Percentiles rank a stretch among this genome's conserved stretches.
phyloP scores from a whole-genome alignment of 108 stramenopile genomes.

The Licmophora abbreviata region DNA sequence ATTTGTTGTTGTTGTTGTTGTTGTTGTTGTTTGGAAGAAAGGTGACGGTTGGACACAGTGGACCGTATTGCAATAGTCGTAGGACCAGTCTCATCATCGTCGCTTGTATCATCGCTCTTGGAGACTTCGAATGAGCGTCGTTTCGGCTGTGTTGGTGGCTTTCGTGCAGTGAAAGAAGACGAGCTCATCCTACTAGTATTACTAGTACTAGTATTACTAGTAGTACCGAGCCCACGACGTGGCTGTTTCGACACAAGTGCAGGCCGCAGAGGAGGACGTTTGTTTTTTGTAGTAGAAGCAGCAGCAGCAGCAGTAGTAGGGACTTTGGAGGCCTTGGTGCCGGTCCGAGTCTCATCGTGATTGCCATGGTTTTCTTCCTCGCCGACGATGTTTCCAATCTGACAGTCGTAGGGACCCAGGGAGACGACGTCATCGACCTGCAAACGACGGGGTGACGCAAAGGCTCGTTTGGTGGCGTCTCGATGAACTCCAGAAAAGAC shows the following conservation, averaged over 20 bases:
- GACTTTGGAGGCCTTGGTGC: too few species aligned
- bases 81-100: too few species aligned
- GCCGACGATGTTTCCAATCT: slow-evolving; percentile 16
- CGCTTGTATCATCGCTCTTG: too few species aligned
- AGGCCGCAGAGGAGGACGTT: background rate
- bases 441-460: background rate
- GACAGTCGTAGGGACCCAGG: slow-evolving; percentile 25
- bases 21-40: background rate
- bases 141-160: too few species aligned
- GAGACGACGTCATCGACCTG: slow-evolving; percentile 21
- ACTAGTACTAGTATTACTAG: background rate
- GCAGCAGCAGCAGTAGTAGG: slow-evolving; percentile 7
- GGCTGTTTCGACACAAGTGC: background rate
- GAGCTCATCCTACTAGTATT: too few species aligned
- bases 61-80: too few species aligned
- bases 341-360: too few species aligned
- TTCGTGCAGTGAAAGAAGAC: too few species aligned
- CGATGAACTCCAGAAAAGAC: background rate
- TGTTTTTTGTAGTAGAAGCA: background rate
- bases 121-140: too few species aligned
- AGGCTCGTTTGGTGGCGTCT: background rate
- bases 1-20: slow-evolving; percentile 1
- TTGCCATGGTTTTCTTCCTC: too few species aligned
- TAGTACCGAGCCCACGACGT: background rate
- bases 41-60: too few species aligned